Evolutionary conservation across 2,329 filamentous ascomycete genomes (phyloP), one percentile per base, ranked within the genome.

Genomic region (Ophiostoma himal-ulmi): DNA sequence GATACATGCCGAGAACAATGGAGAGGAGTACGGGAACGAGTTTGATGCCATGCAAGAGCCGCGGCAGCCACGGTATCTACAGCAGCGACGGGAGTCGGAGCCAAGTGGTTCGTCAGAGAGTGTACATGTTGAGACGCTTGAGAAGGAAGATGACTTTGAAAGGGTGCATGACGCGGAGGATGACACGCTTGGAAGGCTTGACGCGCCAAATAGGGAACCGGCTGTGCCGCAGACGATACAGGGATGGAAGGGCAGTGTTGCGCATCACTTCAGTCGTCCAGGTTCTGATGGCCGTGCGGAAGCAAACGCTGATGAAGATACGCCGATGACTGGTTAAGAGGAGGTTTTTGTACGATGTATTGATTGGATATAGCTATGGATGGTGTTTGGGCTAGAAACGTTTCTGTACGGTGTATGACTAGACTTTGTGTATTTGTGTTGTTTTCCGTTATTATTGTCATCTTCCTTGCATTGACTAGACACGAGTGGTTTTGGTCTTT

Each of bases 401-500:
- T 34, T 36, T 34, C n/a, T 57, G 52, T 57, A 57, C 22, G 52
- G 52, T 34, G 26, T 62, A 62, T 36, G 26, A 34, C 26, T 62
- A 62, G 57, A 62, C 11, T 62, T 8, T 62, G 57, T 34, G 52
- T 4, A 30, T 5, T 34, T 26, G 26, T 26, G 26, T 17, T 8
- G 17, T 34, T 62, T 1, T 13, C 7, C 14, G 7, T 34, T 62
- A 7, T 13, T 62, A 62, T 14, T 34, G 57, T 34, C 57, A 62
- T 62, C 10, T 62, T 14, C 13, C 13, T 20, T 34, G 26, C 57
- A 62, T 62, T 26, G 57, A 62, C 57, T 62, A 62, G 26, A 62
- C 57, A 34, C 57, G 57, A 62, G 57, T 62, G 57, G 57, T 60
- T 48, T n/a, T 69, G 68, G 68, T 69, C 54, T 62, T 64, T 69